Percentiles rank a stretch among this genome's conserved stretches.
phyloP scores from a whole-genome alignment of 306 rosid species.

The Rubus idaeus region DNA sequence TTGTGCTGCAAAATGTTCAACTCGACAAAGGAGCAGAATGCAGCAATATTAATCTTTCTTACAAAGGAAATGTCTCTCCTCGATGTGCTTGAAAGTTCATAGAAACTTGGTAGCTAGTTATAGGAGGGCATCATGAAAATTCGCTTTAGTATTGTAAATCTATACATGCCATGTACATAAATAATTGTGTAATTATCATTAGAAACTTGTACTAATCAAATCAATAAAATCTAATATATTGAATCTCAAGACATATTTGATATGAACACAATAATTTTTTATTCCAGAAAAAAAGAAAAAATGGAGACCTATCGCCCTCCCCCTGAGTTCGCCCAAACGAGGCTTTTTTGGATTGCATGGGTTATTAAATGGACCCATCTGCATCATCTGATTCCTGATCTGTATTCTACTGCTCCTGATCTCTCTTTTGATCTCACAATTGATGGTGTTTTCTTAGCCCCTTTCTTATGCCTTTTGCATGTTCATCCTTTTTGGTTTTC shows the following conservation, averaged over 20 bases:
- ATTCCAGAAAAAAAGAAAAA: too few relatives aligned
- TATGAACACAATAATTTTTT: too few relatives aligned
- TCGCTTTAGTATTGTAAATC: not conserved
- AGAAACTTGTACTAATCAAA: not conserved
- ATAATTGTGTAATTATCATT: not conserved
- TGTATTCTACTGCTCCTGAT: too few relatives aligned
- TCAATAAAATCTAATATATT: not conserved
- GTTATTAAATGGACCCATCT: too few relatives aligned
- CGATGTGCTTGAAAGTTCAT: not conserved
- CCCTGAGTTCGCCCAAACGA: too few relatives aligned
- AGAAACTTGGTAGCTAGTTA: not conserved
- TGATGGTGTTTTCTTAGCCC: too few relatives aligned
- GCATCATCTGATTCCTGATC: too few relatives aligned
- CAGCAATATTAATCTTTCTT: slow-evolving; percentile 5
- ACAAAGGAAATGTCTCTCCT: slow-evolving; percentile 23
- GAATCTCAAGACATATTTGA: not conserved
- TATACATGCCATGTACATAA: not conserved
- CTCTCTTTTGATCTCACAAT: too few relatives aligned
- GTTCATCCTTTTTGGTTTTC: too few relatives aligned
- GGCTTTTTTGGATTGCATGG: too few relatives aligned
- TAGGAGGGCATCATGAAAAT: not conserved
- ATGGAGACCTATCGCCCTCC: too few relatives aligned
- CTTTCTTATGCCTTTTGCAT: too few relatives aligned
- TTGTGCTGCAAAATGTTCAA: slow-evolving; percentile 43
- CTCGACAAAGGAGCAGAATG: slow-evolving; percentile 25